Percentiles rank a stretch among this genome's conserved stretches.
These are phyloP conservation scores for Phyllosticta citriasiana DNA, from an alignment of 2,329 filamentous ascomycete species.

Conservation along the genomic window DNA sequence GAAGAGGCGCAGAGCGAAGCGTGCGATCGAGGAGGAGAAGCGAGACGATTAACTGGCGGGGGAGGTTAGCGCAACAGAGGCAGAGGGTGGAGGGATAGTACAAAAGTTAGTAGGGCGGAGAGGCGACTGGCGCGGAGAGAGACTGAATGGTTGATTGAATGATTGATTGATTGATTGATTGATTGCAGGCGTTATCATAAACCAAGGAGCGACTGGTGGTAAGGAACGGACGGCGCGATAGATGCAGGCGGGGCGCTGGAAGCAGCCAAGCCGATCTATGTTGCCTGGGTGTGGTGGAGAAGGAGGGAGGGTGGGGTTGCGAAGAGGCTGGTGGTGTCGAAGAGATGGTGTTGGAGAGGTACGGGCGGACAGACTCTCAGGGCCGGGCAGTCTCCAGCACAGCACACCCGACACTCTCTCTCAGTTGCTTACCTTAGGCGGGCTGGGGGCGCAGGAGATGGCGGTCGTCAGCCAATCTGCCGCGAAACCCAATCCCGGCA, in stretches of 20 bases:
- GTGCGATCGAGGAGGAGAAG: background rate
- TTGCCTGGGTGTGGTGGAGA: conserved; percentile 2
- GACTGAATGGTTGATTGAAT: background rate
- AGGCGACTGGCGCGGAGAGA: background rate
- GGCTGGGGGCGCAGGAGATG: background rate
- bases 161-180: background rate
- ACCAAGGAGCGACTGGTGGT: conserved; percentile 2
- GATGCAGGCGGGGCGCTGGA: conserved; percentile 3
- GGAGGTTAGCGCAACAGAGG: background rate
- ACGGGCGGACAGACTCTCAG: no score
- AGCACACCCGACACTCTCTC: no score
- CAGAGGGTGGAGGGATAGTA: background rate
- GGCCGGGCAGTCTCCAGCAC: no score
- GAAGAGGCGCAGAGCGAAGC: background rate
- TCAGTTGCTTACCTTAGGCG: background rate
- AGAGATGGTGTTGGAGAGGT: background rate
- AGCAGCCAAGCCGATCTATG: conserved; percentile 3
- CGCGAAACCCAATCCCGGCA: background rate
- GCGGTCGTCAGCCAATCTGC: background rate
- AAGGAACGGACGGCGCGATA: conserved; percentile 10
- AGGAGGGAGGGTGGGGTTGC: conserved; percentile 1
- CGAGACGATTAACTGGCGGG: conserved; percentile 10
- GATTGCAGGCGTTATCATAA: background rate
- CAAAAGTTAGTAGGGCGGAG: conserved; percentile 1
- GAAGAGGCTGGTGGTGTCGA: conserved; percentile 6